phyloP scores from a whole-genome alignment of 805 yeast genomes.

The Saturnispora galanensis region DNA sequence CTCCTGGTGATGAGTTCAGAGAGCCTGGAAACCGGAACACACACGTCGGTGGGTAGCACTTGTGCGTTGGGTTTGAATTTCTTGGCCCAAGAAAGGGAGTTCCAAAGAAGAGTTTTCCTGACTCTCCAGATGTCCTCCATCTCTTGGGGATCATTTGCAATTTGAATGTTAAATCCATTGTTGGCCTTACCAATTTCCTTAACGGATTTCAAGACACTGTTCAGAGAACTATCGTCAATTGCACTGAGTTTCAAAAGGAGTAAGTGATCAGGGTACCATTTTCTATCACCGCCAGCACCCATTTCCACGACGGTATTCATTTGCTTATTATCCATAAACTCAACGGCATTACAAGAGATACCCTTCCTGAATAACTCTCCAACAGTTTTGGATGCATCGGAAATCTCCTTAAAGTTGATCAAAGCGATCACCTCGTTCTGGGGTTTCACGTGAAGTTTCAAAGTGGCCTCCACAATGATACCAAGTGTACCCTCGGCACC shows the following conservation, averaged over 20 bases:
- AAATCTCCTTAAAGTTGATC: slow-evolving; percentile 55
- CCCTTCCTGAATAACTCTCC: slow-evolving; percentile 53
- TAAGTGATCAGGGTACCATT: slow-evolving; percentile 26
- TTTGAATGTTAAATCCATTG: slow-evolving; percentile 45
- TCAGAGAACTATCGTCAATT: slow-evolving; percentile 24
- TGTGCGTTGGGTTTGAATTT: slow-evolving; percentile 30
- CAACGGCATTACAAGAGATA: slow-evolving; percentile 63
- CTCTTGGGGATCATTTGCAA: slow-evolving; percentile 55
- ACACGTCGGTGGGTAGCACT: slow-evolving; percentile 77
- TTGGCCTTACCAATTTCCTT: slow-evolving; percentile 42
- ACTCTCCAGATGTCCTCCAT: slow-evolving; percentile 67
- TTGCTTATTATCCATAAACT: slow-evolving; percentile 61
- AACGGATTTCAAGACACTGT: slow-evolving; percentile 39
- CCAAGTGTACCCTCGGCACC: slow-evolving; percentile 81
- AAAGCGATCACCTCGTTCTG: slow-evolving; percentile 56
- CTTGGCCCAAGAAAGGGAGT: slow-evolving; percentile 57
- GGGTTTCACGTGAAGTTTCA: slow-evolving; percentile 60
- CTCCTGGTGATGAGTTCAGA: slow-evolving; percentile 56
- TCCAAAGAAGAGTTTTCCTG: slow-evolving; percentile 60
- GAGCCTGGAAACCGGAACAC: slow-evolving; percentile 65
- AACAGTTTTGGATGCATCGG: slow-evolving; percentile 64
- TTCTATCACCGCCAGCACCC: slow-evolving; percentile 26
- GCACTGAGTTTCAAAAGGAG: slow-evolving; percentile 59
- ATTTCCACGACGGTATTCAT: slow-evolving; percentile 55
- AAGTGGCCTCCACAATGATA: slow-evolving; percentile 66